Percentiles rank a stretch among this genome's conserved stretches.
Conservation (phyloP, 257 asterid genomes). For the Nemophila menziesii region DNA sequence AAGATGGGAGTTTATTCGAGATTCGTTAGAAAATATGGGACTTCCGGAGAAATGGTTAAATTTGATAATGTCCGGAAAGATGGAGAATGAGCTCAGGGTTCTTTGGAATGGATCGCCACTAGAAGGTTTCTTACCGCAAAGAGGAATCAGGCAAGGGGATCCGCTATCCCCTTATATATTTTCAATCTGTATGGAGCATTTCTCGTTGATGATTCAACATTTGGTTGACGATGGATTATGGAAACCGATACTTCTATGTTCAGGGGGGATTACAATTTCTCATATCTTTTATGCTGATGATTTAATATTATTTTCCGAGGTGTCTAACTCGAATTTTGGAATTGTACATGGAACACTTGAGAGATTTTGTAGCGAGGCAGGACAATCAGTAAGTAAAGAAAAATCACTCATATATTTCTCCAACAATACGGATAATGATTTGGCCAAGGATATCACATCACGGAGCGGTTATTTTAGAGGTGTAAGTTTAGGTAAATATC, state of each 20-base stretch:
- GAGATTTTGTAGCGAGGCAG: too few species aligned
- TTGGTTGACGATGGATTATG: not conserved
- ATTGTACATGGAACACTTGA: too few species aligned
- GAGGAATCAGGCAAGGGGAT: not conserved
- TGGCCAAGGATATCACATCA: too few species aligned
- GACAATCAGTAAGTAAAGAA: too few species aligned
- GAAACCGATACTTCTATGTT: not conserved
- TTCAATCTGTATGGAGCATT: not conserved
- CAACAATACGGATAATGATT: too few species aligned
- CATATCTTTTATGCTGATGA: conserved; percentile 1
- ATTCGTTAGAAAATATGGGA: not conserved
- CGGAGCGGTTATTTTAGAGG: too few species aligned
- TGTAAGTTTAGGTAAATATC: too few species aligned
- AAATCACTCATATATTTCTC: too few species aligned
- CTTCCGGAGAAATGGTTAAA: not conserved
- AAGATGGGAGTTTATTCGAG: not conserved
- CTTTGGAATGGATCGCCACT: not conserved
- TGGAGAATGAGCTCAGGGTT: not conserved
- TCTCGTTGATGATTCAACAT: not conserved
- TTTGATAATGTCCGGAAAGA: not conserved
- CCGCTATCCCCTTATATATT: not conserved
- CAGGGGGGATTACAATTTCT: not conserved
- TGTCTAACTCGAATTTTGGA: too few species aligned
- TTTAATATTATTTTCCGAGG: not conserved
- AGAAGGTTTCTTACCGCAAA: not conserved